Evolutionary conservation across 768 basidiomycete species (phyloP), one percentile per base, ranked within the genome.

Genomic region (Suillus luteus): DNA sequence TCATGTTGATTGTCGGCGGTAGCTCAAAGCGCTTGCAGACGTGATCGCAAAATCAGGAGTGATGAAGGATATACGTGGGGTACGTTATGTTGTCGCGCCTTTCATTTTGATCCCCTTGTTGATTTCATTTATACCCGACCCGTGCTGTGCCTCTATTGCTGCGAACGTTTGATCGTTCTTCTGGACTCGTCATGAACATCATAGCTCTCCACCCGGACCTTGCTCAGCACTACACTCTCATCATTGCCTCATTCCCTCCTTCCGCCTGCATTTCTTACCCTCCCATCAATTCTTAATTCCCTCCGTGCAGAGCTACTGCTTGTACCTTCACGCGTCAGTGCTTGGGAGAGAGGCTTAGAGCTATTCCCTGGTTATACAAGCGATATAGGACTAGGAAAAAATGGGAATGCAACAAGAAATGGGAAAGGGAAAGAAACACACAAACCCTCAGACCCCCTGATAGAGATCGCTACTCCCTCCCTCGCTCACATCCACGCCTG

Each of bases 201-300:
- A 68, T 55, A 87, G 84, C 80, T 86, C 35, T 86, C 86, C 2
- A 83, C 76, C 15, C 77, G 86, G 2, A 80, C 86, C 52, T 81
- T 91, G 17, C 68, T 86, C 33, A 80, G 84, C 2, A 79, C 78
- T 52, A 74, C 81, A 22, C 79, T 91, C 12, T 81, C 80, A 12
- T 68, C 76, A 1, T 75, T 91, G 1, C 79, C 87, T 5, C 76
- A 84, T 1, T 74, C 80, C 27, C 64, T 77, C 35, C 78, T 88
- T 70, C 55, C 38, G 10, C 55, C 55, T 58, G 63, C 54, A 63
- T 74, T 40, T 27, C 72, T 60, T 19, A 64, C 70, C 69, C 79
- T 74, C 66, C 62, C 75, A 1, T 41, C 65, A 7, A 64, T 83
- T 0, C 67, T 82, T 31, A 59, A 63, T 10, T 75, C 70, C 37